Evolutionary conservation across 805 yeast genomes (phyloP), one percentile per base, ranked within the genome.

Genomic region (Candida xyloterini): DNA sequence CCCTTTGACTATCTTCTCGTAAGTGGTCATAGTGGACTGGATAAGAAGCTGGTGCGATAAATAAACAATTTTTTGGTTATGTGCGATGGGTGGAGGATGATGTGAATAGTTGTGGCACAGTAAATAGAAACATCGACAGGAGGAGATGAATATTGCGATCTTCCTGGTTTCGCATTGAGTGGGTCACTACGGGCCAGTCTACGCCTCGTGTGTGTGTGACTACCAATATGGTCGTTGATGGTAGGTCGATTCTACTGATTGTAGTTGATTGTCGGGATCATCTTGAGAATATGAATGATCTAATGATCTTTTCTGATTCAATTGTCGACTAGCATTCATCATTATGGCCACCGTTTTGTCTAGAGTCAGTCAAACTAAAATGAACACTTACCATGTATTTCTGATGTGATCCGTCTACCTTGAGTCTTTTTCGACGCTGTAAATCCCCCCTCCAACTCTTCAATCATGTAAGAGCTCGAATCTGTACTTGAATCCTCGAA

Each of bases 1-100:
- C 33, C 87, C 82, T 72, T 52, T 52, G 16, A 52, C 56, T 14
- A 52, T 42, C 40, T 52, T 52, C 33, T 52, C 56, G 33, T 38
- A 52, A 9, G 56, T 52, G 14, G 56, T 52, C 56, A 52, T 52
- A 22, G 36, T 20, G 21, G 28, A 23, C 14, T 5, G 25, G 25
- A 23, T 23, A 23, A 30, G 36, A 21, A 31, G 20, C 35, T 31
- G 32, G 33, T 8, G 10, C 15, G 29, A 26, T 15, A 22, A 31
- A 9, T 14, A 23, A 33, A 30, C 13, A 23, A 23, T 23, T 23
- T 18, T 23, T 23, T 23, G 25, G 25, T 23, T 33, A 33, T 24
- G 26, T n/a, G 25, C 25, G 25, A 13, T 14, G 28, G 10, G 30
- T 24, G 30, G 35, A 21, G 36, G 25, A n/a, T 15, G 15, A 13